A percentile compares a stretch with the other conserved stretches of the same genome.
Conservation (phyloP, 1,284 basidiomycete species). For the Cryptococcus sp. region DNA sequence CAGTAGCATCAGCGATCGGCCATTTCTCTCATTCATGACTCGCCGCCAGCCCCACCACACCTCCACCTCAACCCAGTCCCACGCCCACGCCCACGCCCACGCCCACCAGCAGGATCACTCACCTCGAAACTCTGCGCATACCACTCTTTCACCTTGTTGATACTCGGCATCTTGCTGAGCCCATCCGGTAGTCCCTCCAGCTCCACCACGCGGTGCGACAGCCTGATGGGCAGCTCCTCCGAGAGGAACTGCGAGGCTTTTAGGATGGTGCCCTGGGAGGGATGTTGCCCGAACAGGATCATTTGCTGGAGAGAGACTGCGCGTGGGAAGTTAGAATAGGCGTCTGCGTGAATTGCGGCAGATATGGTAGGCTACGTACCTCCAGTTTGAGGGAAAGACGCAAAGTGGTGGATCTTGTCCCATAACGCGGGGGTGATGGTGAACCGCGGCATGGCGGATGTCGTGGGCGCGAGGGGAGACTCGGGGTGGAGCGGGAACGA, state of each 20-base stretch:
- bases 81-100: background rate
- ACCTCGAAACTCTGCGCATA: constrained; percentile 98
- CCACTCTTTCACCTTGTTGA: constrained; percentile 96
- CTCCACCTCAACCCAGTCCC: background rate
- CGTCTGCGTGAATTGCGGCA: background rate
- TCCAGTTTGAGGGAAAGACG: constrained; percentile 87
- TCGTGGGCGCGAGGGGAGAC: too few species aligned
- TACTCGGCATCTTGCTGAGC: constrained; percentile 85
- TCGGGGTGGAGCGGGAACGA: too few species aligned
- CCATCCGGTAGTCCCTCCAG: constrained; percentile 92
- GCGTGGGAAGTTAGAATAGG: constrained; percentile 1
- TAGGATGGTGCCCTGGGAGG: constrained; percentile 79
- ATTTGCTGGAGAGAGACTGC: constrained; percentile 87
- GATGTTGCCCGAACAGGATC: constrained; percentile 82
- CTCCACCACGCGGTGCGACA: constrained; percentile 95
- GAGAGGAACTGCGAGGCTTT: constrained; percentile 79
- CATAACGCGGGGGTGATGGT: constrained; percentile 74
- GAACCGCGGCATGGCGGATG: constrained; percentile 45
- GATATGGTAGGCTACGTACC: constrained; percentile 59
- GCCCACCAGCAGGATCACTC: constrained; percentile 31
- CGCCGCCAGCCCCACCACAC: background rate
- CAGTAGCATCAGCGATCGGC: too few species aligned
- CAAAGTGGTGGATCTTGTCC: constrained; percentile 92
- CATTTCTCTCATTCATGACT: background rate
- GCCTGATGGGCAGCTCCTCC: constrained; percentile 78